Base-by-base conservation (phyloP, 768 basidiomycete species). In the Boletus tylopilopsis region DNA sequence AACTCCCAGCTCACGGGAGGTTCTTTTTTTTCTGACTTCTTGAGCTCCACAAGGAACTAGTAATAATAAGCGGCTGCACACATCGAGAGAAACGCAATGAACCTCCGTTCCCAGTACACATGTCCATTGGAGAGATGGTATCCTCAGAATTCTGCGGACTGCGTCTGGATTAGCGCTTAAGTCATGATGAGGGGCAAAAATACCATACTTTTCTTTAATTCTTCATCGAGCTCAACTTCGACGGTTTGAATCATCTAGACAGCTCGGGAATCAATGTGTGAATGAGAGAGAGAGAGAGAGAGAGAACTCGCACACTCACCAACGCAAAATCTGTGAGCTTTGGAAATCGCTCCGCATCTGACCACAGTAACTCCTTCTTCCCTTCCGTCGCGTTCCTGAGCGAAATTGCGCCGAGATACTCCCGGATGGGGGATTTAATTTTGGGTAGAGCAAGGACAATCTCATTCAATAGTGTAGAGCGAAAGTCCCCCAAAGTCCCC, bases 21-120 rank as follows among this genome's bases (percentile, higher is more conserved):
- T 7, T 70, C 67, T 36, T 64, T 67, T 30, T 69, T 77, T 54
- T 67, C 83, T 63, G 64, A 78, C 45, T 80, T 82, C 52, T 81
- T 84, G 21, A 95, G 68, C 65, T 95, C 90, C 10, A 95, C 73
- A 10, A 96, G 72, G 64, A 80, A 94, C 85, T 96, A 56, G 8
- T 30, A 22, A 53, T 29, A 22, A 29, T 30, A 35, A 35, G 25
- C 6, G 8, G 29, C 18, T 30, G 33, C 19, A 34, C 18, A 30
- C 12, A 21, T 16, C 15, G 21, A 5, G 30, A 38, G 42, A 23
- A 22, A 39, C 29, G n/a, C 19, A 7, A 55, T 51, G 51, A 56
- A 90, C 92, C 66, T 93, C 92, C 47, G 86, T 84, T 0, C 80
- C 84, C 0, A 75, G 70, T 12, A 85, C 74, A 5, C 75, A 78